These are phyloP conservation scores for Aspergillus costaricaensis DNA, from an alignment of 2,329 filamentous ascomycete genomes.

Conservation along the genomic window DNA sequence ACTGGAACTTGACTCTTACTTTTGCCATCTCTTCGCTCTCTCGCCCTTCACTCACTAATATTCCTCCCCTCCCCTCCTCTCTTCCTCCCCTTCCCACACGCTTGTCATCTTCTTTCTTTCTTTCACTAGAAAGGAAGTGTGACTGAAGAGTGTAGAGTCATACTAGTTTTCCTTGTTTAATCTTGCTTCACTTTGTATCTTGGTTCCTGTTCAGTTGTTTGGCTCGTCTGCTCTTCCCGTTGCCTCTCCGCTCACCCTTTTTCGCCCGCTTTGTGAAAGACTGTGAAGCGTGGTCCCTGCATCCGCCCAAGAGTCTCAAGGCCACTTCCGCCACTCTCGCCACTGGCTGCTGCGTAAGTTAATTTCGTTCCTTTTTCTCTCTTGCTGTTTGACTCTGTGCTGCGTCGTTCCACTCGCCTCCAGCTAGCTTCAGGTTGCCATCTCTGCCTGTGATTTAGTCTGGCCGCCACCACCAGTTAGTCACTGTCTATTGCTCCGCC, in stretches of 20 bases:
- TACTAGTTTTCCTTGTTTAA: not conserved
- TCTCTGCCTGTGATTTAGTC: constrained; percentile 16
- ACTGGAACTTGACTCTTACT: not conserved
- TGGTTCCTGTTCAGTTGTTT: not conserved
- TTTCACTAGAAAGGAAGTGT: constrained; percentile 1
- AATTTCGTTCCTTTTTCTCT: constrained; percentile 13
- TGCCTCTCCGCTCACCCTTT: constrained; percentile 9
- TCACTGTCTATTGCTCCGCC: constrained; percentile 18
- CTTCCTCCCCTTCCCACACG: not conserved
- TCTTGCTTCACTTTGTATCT: not conserved
- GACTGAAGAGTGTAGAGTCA: constrained; percentile 3
- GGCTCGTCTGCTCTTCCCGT: not conserved
- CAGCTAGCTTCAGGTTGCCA: constrained; percentile 7
- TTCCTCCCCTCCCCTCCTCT: no score
- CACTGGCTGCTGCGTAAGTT: constrained; percentile 23
- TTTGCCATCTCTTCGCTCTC: not conserved
- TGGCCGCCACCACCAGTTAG: constrained; percentile 18
- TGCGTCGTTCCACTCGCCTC: constrained; percentile 1
- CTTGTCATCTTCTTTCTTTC: constrained; percentile 1
- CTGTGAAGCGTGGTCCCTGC: constrained; percentile 23
- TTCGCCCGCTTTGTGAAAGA: constrained; percentile 8
- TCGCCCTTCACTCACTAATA: not conserved
- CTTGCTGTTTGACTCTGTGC: constrained; percentile 6
- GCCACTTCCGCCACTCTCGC: constrained; percentile 23
- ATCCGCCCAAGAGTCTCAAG: constrained; percentile 15